Evolutionary conservation across 495 filamentous ascomycete species (phyloP).

Genomic region (Podospora tetraspora): DNA sequence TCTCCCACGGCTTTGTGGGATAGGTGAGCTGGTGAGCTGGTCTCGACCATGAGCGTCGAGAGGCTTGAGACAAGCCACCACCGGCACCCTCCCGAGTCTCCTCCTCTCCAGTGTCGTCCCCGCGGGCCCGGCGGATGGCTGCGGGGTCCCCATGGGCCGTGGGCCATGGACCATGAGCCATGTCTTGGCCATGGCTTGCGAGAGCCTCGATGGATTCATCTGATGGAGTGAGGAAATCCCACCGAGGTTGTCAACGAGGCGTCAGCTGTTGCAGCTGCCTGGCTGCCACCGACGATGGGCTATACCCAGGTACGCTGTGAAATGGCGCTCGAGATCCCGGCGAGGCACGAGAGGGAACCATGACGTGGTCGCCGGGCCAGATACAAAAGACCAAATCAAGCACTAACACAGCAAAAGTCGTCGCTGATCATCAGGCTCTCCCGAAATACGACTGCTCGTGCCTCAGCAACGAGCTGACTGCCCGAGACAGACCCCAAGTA

Average conservation of each 20-base stretch:
- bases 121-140: neutral
- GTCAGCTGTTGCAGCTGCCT: neutral
- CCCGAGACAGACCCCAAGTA: neutral
- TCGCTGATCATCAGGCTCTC: neutral
- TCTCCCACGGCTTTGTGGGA: neutral
- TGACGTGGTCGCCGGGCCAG: conserved; percentile 4
- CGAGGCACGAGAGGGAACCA: conserved; percentile 1
- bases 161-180: neutral
- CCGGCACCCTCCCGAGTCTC: neutral
- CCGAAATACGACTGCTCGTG: neutral
- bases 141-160: neutral
- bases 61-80: neutral
- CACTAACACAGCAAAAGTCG: neutral
- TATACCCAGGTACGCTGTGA: neutral
- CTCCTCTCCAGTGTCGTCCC: neutral
- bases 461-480: neutral
- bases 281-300: neutral
- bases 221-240: neutral
- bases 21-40: neutral
- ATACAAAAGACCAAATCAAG: neutral
- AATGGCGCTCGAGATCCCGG: conserved; percentile 3
- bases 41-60: neutral
- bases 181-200: neutral
- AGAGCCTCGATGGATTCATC: neutral
- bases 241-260: neutral